These are phyloP conservation scores for Oidium heveae DNA, from an alignment of 2,329 filamentous ascomycete species.

Conservation along the genomic window DNA sequence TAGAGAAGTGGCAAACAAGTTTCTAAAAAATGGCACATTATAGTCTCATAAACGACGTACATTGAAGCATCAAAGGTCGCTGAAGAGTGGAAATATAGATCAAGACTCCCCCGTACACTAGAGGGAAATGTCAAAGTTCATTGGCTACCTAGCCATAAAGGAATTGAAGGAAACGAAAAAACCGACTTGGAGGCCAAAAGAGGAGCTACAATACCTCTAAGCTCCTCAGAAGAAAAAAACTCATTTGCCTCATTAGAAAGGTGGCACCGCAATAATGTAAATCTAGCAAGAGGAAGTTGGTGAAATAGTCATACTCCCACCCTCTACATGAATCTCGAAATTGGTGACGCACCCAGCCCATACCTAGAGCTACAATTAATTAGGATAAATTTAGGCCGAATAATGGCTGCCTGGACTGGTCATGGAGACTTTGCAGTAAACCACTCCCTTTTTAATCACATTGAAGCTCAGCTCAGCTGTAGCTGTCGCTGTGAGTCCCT, in stretches of 20 bases:
- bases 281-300: neutral
- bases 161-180: neutral
- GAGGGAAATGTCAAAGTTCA: neutral
- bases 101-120: neutral
- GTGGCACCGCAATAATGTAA: neutral
- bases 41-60: neutral
- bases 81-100: neutral
- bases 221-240: neutral
- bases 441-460: neutral
- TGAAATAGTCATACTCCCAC: neutral
- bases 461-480: neutral
- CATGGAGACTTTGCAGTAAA: neutral
- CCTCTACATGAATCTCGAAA: neutral
- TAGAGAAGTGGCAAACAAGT: neutral
- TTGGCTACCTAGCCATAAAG: neutral
- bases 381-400: neutral
- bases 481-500: neutral
- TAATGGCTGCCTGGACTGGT: neutral
- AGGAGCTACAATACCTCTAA: neutral
- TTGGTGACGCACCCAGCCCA: neutral
- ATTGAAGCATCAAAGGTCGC: neutral
- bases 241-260: neutral
- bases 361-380: neutral
- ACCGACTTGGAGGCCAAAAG: neutral
- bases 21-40: neutral